Conservation (phyloP, 192 early-diverging fungal species). For the Entomortierella parvispora region DNA sequence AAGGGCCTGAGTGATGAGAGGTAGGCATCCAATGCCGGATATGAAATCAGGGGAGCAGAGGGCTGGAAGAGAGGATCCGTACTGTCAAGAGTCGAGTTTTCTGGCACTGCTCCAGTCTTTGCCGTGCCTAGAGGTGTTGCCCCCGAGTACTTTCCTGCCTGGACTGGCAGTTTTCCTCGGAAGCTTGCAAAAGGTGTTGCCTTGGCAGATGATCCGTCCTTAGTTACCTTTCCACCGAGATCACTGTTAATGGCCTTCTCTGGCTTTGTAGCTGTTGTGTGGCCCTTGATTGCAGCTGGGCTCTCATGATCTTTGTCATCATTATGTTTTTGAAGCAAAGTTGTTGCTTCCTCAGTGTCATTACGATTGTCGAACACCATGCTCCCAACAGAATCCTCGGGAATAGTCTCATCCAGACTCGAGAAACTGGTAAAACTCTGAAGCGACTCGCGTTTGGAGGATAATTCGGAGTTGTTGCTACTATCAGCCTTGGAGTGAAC, state of each 20-base stretch:
- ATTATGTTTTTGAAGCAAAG: constrained; percentile 2
- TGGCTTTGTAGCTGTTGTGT: not conserved
- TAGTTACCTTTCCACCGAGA: no score
- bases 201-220: not conserved
- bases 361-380: constrained; percentile 18
- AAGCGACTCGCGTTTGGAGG: constrained; percentile 19
- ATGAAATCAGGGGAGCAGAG: constrained; percentile 29
- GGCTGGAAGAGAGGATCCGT: constrained; percentile 37
- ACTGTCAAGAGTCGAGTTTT: constrained; percentile 21
- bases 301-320: not conserved
- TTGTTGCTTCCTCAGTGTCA: constrained; percentile 11
- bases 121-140: constrained; percentile 39
- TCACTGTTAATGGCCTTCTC: no score
- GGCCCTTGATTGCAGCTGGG: not conserved
- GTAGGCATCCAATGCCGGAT: constrained; percentile 43
- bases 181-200: not conserved
- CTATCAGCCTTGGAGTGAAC: constrained; percentile 9
- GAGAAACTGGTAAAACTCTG: constrained; percentile 18
- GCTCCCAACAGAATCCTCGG: constrained; percentile 11
- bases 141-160: constrained; percentile 18
- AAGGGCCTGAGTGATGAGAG: constrained; percentile 31
- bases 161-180: not conserved
- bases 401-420: constrained; percentile 16
- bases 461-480: not conserved
- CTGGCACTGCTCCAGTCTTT: constrained; percentile 17